These are phyloP conservation scores for Aspergillus ruber DNA, from an alignment of 2,329 filamentous ascomycete species.

Conservation along the genomic window DNA sequence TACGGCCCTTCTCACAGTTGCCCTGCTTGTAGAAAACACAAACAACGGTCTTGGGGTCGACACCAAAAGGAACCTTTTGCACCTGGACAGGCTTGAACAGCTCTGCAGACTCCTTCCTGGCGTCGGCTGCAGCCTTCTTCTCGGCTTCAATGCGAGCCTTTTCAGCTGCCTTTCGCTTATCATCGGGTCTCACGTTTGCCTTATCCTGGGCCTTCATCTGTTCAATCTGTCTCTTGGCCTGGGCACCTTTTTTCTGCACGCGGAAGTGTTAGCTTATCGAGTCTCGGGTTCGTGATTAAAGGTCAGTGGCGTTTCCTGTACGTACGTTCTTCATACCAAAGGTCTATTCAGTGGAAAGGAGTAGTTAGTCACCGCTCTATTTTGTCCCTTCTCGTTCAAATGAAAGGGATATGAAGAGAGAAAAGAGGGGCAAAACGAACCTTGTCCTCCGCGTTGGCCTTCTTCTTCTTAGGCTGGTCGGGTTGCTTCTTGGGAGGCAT, in stretches of 20 bases:
- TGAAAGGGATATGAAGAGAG: conserved; percentile 3
- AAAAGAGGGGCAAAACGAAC: conserved; percentile 22
- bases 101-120: conserved; percentile 70
- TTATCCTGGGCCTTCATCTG: conserved; percentile 70
- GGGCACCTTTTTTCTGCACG: conserved; percentile 75
- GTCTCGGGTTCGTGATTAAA: neutral
- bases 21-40: conserved; percentile 98
- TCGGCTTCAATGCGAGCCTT: conserved; percentile 68
- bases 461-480: conserved; percentile 44
- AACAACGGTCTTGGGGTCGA: conserved; percentile 94
- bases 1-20: conserved; percentile 91
- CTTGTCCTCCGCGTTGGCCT: conserved; percentile 69
- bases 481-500: conserved; percentile 46
- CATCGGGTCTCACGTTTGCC: conserved; percentile 71
- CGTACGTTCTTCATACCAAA: conserved; percentile 96
- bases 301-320: conserved; percentile 9
- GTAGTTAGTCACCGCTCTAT: conserved; percentile 10
- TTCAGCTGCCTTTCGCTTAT: conserved; percentile 70
- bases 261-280: neutral
- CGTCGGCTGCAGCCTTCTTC: conserved; percentile 82
- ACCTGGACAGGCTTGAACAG: conserved; percentile 87
- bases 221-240: conserved; percentile 83
- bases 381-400: neutral
- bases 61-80: conserved; percentile 97
- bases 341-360: conserved; percentile 45